These are phyloP conservation scores for Kwoniella botswanensis DNA, from an alignment of 768 basidiomycete genomes.

Conservation along the genomic window DNA sequence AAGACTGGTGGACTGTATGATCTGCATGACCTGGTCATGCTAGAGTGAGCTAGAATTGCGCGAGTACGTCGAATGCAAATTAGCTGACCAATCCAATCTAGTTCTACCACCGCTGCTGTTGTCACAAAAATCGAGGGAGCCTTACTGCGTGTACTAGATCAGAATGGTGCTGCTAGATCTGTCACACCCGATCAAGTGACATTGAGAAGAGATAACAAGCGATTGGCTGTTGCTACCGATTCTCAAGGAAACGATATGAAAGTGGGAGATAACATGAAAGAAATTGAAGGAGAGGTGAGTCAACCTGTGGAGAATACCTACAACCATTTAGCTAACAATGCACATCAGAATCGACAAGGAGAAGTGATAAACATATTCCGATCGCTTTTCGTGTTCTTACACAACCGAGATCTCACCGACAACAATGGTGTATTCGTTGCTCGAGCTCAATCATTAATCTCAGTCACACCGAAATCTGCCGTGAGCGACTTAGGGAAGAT, in stretches of 20 bases:
- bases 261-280: conserved; percentile 88
- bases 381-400: conserved; percentile 89
- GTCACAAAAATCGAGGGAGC: conserved; percentile 97
- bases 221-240: conserved; percentile 84
- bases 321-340: conserved; percentile 11
- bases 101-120: conserved; percentile 90
- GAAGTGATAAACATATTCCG: conserved; percentile 91
- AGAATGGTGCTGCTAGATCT: conserved; percentile 83
- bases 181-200: conserved; percentile 94
- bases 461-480: conserved; percentile 80
- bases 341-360: conserved; percentile 75
- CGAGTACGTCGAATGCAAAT: neutral
- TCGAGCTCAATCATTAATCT: conserved; percentile 77
- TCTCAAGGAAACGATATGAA: conserved; percentile 84
- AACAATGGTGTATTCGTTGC: conserved; percentile 96
- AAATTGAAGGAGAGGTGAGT: conserved; percentile 82
- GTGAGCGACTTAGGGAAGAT: conserved; percentile 84
- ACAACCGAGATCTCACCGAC: conserved; percentile 86
- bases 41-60: conserved; percentile 71
- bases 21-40: conserved; percentile 91
- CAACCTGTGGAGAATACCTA: neutral
- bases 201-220: conserved; percentile 78
- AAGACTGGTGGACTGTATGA: conserved; percentile 93
- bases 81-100: conserved; percentile 54
- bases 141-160: conserved; percentile 93